Evolutionary conservation across 805 yeast genomes (phyloP), one percentile per base, ranked within the genome.

Genomic region (Ogataea parapolymorpha): DNA sequence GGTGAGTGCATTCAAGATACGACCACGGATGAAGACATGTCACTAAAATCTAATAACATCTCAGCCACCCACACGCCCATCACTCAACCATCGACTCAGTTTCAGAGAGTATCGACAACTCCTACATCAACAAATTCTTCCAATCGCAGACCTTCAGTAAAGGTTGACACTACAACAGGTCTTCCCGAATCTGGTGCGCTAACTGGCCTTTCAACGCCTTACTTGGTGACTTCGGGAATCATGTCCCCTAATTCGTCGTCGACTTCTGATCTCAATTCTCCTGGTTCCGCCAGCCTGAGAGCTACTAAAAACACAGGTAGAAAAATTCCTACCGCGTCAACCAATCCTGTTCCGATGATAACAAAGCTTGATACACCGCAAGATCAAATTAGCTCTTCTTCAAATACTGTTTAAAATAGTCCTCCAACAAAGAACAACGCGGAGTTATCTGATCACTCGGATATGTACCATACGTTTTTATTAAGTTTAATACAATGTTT

Each of bases 131-230:
- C 48, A 29, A 41, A 34, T 3, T 55, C 59, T 2, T 32, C 42
- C 4, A 37, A 41, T 17, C 50, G 54, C 12, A 48, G 32, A 20
- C 60, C 56, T 10, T 57, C 68, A 11, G 58, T 62, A 40, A 63
- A 58, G 36, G 53, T 60, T 4, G 62, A 70, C 3, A 74, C 76
- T 1, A 53, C 63, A 1, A 68, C 72, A 2, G 70, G 66, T 25
- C 15, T 40, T 2, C 18, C 42, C 5, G 53, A 48, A 4, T 41
- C 59, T 24, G 29, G 41, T 15, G 53, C 58, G 2, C 49, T 55
- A 10, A 54, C 51, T 26, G 87, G 87, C 0, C 75, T 82, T 56
- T 73, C 82, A 0, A 80, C 88, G 6, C 88, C 89, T 2, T 83
- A 80, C 50, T 65, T 81, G 33, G 60, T 81, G 44, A 84, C 86